Base-by-base conservation (phyloP, 768 basidiomycete species). In the Lactarius quietus region DNA sequence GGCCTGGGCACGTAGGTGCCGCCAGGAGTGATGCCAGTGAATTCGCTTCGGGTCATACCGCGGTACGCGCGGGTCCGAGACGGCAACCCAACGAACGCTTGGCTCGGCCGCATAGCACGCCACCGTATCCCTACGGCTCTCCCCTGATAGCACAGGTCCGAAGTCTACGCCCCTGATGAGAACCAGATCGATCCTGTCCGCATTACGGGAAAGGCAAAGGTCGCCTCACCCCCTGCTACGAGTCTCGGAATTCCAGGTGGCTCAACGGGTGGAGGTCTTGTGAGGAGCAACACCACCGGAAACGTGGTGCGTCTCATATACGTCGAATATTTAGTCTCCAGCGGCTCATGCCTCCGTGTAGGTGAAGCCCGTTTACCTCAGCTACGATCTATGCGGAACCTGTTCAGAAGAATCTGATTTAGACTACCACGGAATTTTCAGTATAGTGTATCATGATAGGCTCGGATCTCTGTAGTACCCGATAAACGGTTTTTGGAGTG, bases 151-250 rank as follows among this genome's bases (percentile, higher is more conserved):
- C 54, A 35, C 18, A 31, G 31, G 29, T 17, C 54, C 18, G 31
- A 55, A 33, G n/a, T 29, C n/a, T 31, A 23, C n/a, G 54, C 54
- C 54, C 31, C 17, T 35, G 33, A 55, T 55, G 54, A 55, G 54
- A 35, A 35, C 54, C 3, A 55, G n/a, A 35, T 55, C 54, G 29
- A 18, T 55, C 54, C 54, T 55, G 29, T 55, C 54, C 54, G 54
- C 29, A 12, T 55, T 14, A 33, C 54, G 3, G 54, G 54, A 6
- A 55, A 55, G 31, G 54, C 54, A 18, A 55, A 55, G 54, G 29
- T 31, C 54, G 28, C 29, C n/a, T 35, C 54, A 0, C 6, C 54
- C 29, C 31, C 53, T 9, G 33, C 8, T 33, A n/a, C 18, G 33
- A 31, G 17, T 29, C 33, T 54, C 3, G 53, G 20, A 15, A 8